Conservation (phyloP, 1,139 yeast genomes). For the Magnusiomyces ingens region DNA sequence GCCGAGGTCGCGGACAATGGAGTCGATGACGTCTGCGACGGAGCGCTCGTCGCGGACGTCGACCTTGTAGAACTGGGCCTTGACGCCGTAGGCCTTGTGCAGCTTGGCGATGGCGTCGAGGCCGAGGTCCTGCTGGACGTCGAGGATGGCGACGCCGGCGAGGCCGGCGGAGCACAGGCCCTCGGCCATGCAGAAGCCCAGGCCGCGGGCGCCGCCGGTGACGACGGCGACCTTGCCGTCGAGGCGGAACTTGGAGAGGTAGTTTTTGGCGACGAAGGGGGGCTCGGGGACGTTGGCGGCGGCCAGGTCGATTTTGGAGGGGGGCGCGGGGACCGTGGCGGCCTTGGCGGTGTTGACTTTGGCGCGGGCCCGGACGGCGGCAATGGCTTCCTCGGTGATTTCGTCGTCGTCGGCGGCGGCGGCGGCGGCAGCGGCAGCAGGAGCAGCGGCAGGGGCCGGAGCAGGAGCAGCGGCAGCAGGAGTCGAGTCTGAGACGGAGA, state of each 20-base stretch:
- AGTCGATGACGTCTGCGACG: constrained; percentile 46
- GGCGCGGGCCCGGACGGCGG: constrained; percentile 1
- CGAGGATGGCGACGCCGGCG: constrained; percentile 50
- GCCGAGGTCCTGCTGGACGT: constrained; percentile 40
- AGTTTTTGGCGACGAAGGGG: constrained; percentile 35
- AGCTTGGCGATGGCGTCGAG: constrained; percentile 49
- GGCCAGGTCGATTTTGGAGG: constrained; percentile 35
- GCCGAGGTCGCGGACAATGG: constrained; percentile 53
- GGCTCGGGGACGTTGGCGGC: constrained; percentile 31
- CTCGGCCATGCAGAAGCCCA: constrained; percentile 57
- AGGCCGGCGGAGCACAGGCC: constrained; percentile 66
- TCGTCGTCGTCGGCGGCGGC: background rate
- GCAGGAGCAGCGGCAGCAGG: background rate
- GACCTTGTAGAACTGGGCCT: constrained; percentile 56
- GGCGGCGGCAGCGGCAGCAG: background rate
- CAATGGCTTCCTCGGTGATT: constrained; percentile 2
- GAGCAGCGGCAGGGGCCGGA: background rate
- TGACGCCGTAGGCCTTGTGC: constrained; percentile 51
- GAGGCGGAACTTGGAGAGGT: constrained; percentile 44
- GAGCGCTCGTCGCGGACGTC: constrained; percentile 51
- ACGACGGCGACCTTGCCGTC: constrained; percentile 62
- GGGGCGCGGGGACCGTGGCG: constrained; percentile 37
- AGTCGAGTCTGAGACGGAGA: background rate
- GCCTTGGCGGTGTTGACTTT: constrained; percentile 24
- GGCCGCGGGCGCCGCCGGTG: constrained; percentile 69